Base-by-base conservation (phyloP, 192 early-diverging fungal genomes). In the Hyaloraphidium curvatum region DNA sequence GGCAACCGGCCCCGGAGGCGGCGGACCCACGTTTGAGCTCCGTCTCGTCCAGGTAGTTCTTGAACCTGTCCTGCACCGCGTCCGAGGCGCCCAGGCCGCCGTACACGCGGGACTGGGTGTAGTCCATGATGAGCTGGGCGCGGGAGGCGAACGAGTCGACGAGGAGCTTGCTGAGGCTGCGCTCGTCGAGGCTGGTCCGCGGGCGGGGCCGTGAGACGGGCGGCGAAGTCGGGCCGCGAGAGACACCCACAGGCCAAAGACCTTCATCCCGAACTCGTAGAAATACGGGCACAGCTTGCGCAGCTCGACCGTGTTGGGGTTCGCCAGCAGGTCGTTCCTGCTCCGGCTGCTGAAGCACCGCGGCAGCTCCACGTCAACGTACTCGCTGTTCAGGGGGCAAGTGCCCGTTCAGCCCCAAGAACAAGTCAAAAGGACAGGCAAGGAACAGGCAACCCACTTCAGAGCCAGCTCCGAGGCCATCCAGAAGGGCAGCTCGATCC, bases 401-500 rank as follows among this genome's bases (percentile, higher is more conserved):
- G 37, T 37, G 25, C 7, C 14, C 9, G 28, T 1, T 21, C 0
- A 41, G 2, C 2, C n/a, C n/a, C 39, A 19, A 3, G 0, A 16
- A 0, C 29, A 26, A 5, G 13, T 39, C n/a, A 14, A 14, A 4
- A 7, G 39, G n/a, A 7, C 5, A 40, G 14, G 29, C 7, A 9
- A 50, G 30, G 19, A 40, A 40, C 5, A 30, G 22, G n/a, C n/a
- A n/a, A 7, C 39, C 19, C 58, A 68, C 69, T 48, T 53, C 17
- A 59, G 25, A n/a, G 59, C 61, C 7, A 71, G 51, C 1, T 54
- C 55, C 28, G 54, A 39, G 1, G 67, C 69, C 5, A 71, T 31
- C 66, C 66, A 71, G 56, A 41, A 71, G 16, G 69, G 69, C 30
- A 71, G 51, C 28, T 71, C 69, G 27, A 71, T 54, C 2, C 56